Base-by-base conservation (phyloP, 768 basidiomycete species). In the Coprinellus micaceus region DNA sequence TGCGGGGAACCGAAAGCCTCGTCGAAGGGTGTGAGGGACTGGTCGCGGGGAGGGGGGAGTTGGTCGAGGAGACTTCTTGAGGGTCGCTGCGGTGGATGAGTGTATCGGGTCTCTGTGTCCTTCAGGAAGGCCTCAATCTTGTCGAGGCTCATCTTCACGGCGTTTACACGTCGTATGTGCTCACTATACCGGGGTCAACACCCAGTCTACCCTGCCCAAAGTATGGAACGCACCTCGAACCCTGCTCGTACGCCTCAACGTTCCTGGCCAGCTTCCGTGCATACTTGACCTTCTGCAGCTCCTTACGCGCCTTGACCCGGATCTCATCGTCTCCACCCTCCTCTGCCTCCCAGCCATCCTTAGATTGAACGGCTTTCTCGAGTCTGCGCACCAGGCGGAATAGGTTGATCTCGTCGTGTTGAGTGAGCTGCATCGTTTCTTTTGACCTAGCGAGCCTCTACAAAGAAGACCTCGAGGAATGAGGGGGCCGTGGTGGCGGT, bases 81-180 rank as follows among this genome's bases (percentile, higher is more conserved):
- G 7, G 72, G 60, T 15, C 66, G 46, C 30, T 54, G 55, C 28
- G 43, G 47, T 41, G 57, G 44, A 25, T 58, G 61, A 3, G 59
- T 54, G 12, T 63, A 33, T 56, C 58, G 56, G 5, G 58, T 41
- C 15, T 30, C 52, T n/a, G 30, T 46, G 33, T 77, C 77, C 39
- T 72, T 71, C 59, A 86, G 71, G 57, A 79, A 75, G 1, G 64
- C 63, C 49, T 91, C 84, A 24, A 88, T 69, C 25, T 74, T 71
- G 55, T 85, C 82, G 4, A 91, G 71, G 26, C 77, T 82, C 24
- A 66, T 68, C 43, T 72, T 74, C 17, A 81, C 71, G 30, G 78
- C 80, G 6, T 75, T 71, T 60, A 81, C 76, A 12, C 76, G 73
- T 49, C 74, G 71, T 19, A 73, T 62, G 29, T 74, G 74, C 26